Percentiles rank a stretch among this genome's conserved stretches.
Conservation (phyloP, 208 protist species). For the Leishmania braziliensis region DNA sequence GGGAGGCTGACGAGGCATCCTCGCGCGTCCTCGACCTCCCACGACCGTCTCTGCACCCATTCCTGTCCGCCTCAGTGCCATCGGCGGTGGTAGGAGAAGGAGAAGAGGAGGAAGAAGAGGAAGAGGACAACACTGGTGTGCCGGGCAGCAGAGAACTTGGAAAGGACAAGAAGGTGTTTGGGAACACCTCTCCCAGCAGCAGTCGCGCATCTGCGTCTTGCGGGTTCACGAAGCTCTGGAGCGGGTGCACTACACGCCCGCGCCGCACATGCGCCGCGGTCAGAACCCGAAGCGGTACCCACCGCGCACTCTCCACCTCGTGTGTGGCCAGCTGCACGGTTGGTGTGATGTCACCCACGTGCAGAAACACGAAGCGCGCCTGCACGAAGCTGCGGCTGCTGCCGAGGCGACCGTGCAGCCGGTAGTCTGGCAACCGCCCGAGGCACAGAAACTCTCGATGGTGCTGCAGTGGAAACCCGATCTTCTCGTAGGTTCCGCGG, state of each 20-base stretch:
- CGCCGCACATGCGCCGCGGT: slow-evolving; percentile 25
- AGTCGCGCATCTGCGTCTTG: slow-evolving; percentile 47
- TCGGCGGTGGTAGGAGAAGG: not conserved
- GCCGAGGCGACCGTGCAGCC: slow-evolving; percentile 34
- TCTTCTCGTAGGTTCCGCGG: slow-evolving; percentile 46
- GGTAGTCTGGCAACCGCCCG: slow-evolving; percentile 65
- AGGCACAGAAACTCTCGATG: slow-evolving; percentile 54
- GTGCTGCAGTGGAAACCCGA: slow-evolving; percentile 63
- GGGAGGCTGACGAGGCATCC: not conserved
- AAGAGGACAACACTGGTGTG: slow-evolving; percentile 3
- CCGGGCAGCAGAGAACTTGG: slow-evolving; percentile 41
- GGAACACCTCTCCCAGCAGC: slow-evolving; percentile 57
- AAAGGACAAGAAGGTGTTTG: slow-evolving; percentile 50
- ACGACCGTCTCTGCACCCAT: not conserved
- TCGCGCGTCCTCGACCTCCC: not conserved
- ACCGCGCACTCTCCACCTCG: slow-evolving; percentile 62
- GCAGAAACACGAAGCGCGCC: slow-evolving; percentile 79
- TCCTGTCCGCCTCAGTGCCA: not conserved
- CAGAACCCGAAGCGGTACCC: slow-evolving; percentile 59
- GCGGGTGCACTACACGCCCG: slow-evolving; percentile 49
- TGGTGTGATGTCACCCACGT: slow-evolving; percentile 72
- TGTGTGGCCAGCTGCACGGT: slow-evolving; percentile 46
- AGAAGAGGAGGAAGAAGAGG: too few species aligned
- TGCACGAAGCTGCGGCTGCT: slow-evolving; percentile 43
- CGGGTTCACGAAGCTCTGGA: slow-evolving; percentile 49